Conservation (phyloP, 2,329 filamentous ascomycete species). For the Pestalotiopsis fici region DNA sequence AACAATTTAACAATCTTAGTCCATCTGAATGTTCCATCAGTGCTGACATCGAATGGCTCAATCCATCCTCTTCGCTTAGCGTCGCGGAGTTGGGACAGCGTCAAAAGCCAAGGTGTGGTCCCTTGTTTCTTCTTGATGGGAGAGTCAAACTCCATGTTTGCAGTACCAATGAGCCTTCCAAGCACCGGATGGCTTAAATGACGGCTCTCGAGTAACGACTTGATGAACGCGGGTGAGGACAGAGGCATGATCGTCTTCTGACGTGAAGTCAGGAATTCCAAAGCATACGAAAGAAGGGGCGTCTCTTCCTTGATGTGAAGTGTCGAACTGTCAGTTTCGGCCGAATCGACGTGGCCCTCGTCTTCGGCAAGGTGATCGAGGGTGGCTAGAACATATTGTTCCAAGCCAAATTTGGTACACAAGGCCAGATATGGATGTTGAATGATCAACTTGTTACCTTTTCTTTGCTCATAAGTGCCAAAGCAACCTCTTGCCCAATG, state of each 20-base stretch:
- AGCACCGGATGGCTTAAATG: conserved; percentile 16
- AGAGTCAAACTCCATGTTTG: conserved; percentile 14
- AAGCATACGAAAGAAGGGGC: conserved; percentile 32
- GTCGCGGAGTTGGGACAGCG: conserved; percentile 31
- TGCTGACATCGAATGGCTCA: conserved; percentile 26
- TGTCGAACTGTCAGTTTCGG: background rate
- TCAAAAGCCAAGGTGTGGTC: conserved; percentile 29
- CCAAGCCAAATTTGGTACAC: conserved; percentile 33
- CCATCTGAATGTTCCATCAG: conserved; percentile 29
- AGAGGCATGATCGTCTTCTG: conserved; percentile 34
- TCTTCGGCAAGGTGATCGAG: conserved; percentile 12
- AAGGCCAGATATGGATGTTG: conserved; percentile 31
- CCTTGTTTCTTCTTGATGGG: conserved; percentile 17
- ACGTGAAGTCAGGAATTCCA: conserved; percentile 34
- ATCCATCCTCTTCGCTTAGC: conserved; percentile 31
- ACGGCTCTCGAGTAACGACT: conserved; percentile 20
- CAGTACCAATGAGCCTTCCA: conserved; percentile 19
- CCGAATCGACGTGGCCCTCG: background rate
- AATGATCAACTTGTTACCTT: conserved; percentile 26
- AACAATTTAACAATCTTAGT: conserved; percentile 26
- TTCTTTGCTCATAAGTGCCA: conserved; percentile 30
- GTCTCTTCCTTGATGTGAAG: conserved; percentile 15
- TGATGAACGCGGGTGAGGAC: conserved; percentile 28
- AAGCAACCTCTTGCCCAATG: conserved; percentile 35
- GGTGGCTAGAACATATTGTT: conserved; percentile 25